phyloP scores from a whole-genome alignment of 495 filamentous ascomycete genomes.

The Hyaloscypha finlandica region DNA sequence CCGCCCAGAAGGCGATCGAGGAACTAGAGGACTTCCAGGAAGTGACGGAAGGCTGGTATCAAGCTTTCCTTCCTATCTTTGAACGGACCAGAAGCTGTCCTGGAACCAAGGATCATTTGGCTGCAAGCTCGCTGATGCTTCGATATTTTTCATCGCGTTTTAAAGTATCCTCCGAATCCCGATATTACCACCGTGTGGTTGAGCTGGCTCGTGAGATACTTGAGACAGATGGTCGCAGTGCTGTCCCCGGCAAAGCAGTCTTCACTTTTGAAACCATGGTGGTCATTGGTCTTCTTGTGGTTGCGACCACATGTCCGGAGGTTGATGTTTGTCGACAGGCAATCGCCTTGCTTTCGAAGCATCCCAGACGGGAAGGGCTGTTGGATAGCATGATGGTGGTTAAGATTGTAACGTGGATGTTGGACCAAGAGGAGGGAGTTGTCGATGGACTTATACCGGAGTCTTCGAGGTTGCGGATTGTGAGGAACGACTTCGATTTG shows the following conservation, averaged over 20 bases:
- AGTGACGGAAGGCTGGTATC: background rate
- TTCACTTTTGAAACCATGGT: conserved; percentile 52
- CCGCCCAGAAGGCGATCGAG: background rate
- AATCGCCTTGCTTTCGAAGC: conserved; percentile 52
- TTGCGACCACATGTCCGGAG: conserved; percentile 61
- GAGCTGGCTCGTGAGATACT: background rate
- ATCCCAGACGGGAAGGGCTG: conserved; percentile 61
- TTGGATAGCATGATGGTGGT: conserved; percentile 62
- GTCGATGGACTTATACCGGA: conserved; percentile 24
- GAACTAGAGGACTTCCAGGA: background rate
- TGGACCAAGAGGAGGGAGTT: conserved; percentile 51
- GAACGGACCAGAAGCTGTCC: background rate
- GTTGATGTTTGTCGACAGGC: conserved; percentile 54
- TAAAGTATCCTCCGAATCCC: background rate
- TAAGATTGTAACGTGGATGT: conserved; percentile 54
- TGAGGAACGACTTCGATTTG: conserved; percentile 8
- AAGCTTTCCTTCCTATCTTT: conserved; percentile 8
- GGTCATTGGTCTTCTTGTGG: conserved; percentile 55
- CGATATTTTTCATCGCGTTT: background rate
- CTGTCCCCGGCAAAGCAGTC: conserved; percentile 1
- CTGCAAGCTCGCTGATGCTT: background rate
- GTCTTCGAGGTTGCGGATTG: conserved; percentile 23
- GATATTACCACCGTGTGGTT: background rate
- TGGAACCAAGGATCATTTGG: conserved; percentile 9
- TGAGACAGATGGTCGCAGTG: background rate